A percentile compares a stretch with the other conserved stretches of the same genome.
These are phyloP conservation scores for Xerophyta viscosa DNA, from an alignment of 106 monocot species.

Conservation along the genomic window DNA sequence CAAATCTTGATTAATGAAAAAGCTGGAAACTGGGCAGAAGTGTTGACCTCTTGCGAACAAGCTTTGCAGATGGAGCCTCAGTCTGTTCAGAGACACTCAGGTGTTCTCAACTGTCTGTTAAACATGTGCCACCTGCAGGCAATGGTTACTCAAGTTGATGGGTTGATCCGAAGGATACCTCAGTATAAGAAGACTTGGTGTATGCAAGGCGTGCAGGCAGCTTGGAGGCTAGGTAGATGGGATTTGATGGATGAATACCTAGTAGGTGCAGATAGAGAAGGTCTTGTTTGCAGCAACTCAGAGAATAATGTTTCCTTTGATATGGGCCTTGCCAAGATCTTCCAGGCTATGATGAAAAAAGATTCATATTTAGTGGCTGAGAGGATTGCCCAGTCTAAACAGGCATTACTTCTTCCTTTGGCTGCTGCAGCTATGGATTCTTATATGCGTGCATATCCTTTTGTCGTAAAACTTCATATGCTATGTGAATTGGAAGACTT, in stretches of 20 bases:
- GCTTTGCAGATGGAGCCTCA: constrained; percentile 86
- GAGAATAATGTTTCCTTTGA: constrained; percentile 88
- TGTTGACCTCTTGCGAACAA: constrained; percentile 81
- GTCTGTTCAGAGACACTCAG: constrained; percentile 85
- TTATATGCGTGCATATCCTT: constrained; percentile 97
- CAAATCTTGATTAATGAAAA: constrained; percentile 93
- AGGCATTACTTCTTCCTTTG: constrained; percentile 81
- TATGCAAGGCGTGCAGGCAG: constrained; percentile 98
- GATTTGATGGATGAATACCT: constrained; percentile 94
- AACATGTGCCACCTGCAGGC: constrained; percentile 99
- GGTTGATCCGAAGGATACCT: constrained; percentile 70
- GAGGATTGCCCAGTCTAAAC: constrained; percentile 82
- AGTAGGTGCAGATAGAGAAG: constrained; percentile 47
- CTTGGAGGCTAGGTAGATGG: constrained; percentile 97
- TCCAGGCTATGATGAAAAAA: constrained; percentile 96
- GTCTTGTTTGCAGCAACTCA: constrained; percentile 26
- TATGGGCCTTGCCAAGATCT: constrained; percentile 85
- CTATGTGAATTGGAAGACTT: constrained; percentile 90
- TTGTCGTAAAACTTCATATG: constrained; percentile 94
- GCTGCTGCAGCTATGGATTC: constrained; percentile 99
- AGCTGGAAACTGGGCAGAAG: constrained; percentile 97
- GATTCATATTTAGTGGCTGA: constrained; percentile 72
- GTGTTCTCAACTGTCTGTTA: constrained; percentile 85
- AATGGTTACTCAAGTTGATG: constrained; percentile 99
- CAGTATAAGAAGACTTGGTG: constrained; percentile 88